Conservation (phyloP, 768 basidiomycete genomes). For the Hygrophorus russula region DNA sequence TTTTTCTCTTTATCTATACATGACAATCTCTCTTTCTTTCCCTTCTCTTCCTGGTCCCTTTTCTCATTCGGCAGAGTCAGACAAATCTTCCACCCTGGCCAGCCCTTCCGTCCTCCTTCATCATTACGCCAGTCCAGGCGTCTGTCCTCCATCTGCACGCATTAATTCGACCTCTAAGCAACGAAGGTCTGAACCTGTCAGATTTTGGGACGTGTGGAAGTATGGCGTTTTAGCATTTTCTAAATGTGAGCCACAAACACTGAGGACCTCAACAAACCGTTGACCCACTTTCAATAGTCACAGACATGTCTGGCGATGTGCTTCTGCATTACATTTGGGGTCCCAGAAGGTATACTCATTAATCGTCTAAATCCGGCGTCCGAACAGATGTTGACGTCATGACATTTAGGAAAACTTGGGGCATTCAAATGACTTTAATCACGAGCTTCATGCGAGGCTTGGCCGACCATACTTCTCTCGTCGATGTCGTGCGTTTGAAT, state of each 20-base stretch:
- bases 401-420: constrained; percentile 58
- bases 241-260: constrained; percentile 38
- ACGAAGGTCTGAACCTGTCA: constrained; percentile 40
- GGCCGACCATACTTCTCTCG: constrained; percentile 68
- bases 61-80: neutral
- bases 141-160: constrained; percentile 63
- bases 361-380: too few species aligned
- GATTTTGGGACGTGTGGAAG: constrained; percentile 64
- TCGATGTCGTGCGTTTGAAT: constrained; percentile 58
- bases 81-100: neutral
- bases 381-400: too few species aligned
- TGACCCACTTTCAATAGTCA: constrained; percentile 17
- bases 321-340: constrained; percentile 76
- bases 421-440: constrained; percentile 86
- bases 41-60: constrained; percentile 6
- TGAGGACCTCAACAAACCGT: neutral
- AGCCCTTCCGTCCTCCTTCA: constrained; percentile 16
- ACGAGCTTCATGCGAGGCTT: constrained; percentile 80
- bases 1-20: neutral
- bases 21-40: constrained; percentile 5
- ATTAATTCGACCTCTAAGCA: constrained; percentile 58
- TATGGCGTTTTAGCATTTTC: constrained; percentile 52
- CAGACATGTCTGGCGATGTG: constrained; percentile 51
- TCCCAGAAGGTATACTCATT: constrained; percentile 39
- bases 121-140: constrained; percentile 58